These are phyloP conservation scores for Blyttiomyces sp. DNA, from an alignment of 371 early-diverging fungal genomes.

Conservation along the genomic window DNA sequence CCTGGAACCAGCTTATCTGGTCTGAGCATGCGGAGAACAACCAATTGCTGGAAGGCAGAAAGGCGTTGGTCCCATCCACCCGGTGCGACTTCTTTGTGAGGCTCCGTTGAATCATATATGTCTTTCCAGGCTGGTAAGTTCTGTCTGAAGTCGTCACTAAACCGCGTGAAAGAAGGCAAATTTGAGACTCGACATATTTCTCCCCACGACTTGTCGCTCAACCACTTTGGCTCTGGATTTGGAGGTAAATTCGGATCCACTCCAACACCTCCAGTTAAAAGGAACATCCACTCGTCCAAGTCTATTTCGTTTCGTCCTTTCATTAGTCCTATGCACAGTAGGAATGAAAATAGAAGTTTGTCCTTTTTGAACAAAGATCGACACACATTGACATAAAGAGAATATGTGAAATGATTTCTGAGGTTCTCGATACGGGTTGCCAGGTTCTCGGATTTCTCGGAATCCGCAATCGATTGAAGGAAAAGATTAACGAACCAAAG, in stretches of 20 bases:
- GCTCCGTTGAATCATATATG: conserved; percentile 45
- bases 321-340: conserved; percentile 51
- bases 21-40: conserved; percentile 44
- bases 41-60: conserved; percentile 44
- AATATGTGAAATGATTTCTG: conserved; percentile 51
- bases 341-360: conserved; percentile 57
- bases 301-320: conserved; percentile 47
- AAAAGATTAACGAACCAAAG: conserved; percentile 56
- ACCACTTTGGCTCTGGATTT: conserved; percentile 50
- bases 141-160: conserved; percentile 30
- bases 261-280: conserved; percentile 50
- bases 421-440: conserved; percentile 48
- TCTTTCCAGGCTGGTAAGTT: conserved; percentile 29
- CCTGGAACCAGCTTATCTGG: conserved; percentile 52
- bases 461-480: conserved; percentile 46
- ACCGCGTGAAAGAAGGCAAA: conserved; percentile 39
- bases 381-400: conserved; percentile 55
- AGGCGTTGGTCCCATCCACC: conserved; percentile 47
- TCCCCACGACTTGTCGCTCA: conserved; percentile 50
- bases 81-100: conserved; percentile 36
- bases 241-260: conserved; percentile 40
- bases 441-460: conserved; percentile 47
- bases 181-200: conserved; percentile 42
- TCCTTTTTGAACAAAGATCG: conserved; percentile 59
- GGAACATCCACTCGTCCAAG: conserved; percentile 51